phyloP scores from a whole-genome alignment of 2,329 filamentous ascomycete species.

The Lithohypha guttulata region DNA sequence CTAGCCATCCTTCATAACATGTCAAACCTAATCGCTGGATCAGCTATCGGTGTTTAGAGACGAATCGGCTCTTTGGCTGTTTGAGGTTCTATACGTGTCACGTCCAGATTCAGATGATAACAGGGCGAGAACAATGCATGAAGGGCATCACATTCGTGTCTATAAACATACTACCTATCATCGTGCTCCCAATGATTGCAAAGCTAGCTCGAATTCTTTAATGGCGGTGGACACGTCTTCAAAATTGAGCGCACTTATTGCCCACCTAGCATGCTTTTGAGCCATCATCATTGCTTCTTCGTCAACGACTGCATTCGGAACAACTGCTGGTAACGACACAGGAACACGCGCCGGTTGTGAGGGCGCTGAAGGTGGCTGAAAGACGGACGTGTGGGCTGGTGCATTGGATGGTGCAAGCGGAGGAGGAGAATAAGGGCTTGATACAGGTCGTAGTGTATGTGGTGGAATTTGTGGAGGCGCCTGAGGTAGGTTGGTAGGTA shows the following conservation, averaged over 20 bases:
- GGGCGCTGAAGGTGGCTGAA: conserved; percentile 14
- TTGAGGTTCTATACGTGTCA: no score
- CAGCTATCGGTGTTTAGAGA: no score
- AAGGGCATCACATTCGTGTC: neutral
- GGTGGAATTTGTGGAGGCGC: neutral
- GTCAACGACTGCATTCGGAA: conserved; percentile 31
- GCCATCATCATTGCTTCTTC: conserved; percentile 70
- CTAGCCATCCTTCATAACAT: no score
- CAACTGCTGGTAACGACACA: conserved; percentile 3
- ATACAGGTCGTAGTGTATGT: neutral
- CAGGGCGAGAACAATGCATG: neutral
- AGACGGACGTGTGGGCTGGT: neutral
- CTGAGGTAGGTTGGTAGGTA: conserved; percentile 7
- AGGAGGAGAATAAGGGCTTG: conserved; percentile 21
- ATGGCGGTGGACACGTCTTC: conserved; percentile 89
- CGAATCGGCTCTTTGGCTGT: no score
- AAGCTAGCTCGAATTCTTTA: conserved; percentile 65
- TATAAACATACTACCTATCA: conserved; percentile 25
- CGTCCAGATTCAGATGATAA: neutral
- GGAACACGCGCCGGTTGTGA: conserved; percentile 13
- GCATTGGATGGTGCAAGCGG: neutral
- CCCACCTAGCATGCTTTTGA: conserved; percentile 94
- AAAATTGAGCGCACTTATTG: conserved; percentile 91
- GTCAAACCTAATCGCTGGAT: no score
- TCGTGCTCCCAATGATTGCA: conserved; percentile 57